These are phyloP conservation scores for Sporobolomyces pararoseus DNA, from an alignment of 768 basidiomycete species.

Conservation along the genomic window DNA sequence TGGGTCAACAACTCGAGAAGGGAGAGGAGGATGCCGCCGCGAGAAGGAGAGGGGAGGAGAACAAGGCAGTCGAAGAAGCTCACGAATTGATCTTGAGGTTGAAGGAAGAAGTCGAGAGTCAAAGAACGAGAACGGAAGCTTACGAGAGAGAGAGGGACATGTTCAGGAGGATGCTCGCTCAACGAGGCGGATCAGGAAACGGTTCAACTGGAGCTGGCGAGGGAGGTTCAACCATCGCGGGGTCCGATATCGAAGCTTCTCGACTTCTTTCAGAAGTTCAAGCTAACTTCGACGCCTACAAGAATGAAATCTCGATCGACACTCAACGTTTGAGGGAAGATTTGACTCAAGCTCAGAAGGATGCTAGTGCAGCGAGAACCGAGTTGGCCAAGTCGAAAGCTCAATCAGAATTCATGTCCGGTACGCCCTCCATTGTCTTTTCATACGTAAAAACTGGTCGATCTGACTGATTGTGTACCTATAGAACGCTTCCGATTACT, in stretches of 20 bases:
- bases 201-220: not conserved
- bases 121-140: constrained; percentile 72
- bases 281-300: constrained; percentile 73
- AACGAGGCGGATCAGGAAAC: constrained; percentile 49
- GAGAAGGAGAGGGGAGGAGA: constrained; percentile 41
- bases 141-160: constrained; percentile 85
- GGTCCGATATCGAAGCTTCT: constrained; percentile 52
- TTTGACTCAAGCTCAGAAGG: constrained; percentile 61
- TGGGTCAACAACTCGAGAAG: constrained; percentile 75
- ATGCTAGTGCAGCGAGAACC: constrained; percentile 63
- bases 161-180: constrained; percentile 66
- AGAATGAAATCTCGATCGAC: constrained; percentile 75
- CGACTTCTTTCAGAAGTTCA: constrained; percentile 70
- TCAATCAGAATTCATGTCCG: constrained; percentile 70
- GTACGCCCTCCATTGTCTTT: constrained; percentile 52
- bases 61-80: constrained; percentile 77
- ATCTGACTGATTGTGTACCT: not conserved
- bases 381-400: constrained; percentile 78
- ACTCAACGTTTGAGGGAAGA: constrained; percentile 69
- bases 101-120: constrained; percentile 69
- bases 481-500: constrained; percentile 49
- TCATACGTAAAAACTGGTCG: not conserved
- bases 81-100: constrained; percentile 78
- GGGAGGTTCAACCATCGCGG: not conserved
- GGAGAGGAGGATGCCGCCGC: constrained; percentile 59